Evolutionary conservation across 306 rosid species (phyloP).

Genomic region (Sechiopsis laciniata): DNA sequence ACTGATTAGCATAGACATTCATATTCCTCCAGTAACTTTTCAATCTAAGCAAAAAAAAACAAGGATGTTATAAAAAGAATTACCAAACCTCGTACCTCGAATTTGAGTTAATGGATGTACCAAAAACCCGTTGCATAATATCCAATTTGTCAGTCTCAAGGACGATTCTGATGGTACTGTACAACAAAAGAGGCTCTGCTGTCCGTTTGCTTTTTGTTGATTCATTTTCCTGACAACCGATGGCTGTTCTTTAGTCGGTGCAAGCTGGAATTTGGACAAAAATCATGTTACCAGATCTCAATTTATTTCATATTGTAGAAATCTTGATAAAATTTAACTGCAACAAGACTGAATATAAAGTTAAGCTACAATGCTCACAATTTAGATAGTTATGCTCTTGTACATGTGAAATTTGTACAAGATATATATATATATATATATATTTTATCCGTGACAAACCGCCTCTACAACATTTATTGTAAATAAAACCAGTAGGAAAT

Average conservation of each 20-base stretch:
- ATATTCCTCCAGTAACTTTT: background rate
- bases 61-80: background rate
- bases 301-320: background rate
- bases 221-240: constrained; percentile 1
- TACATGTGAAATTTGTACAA: background rate
- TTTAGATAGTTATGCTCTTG: background rate
- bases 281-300: background rate
- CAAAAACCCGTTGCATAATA: background rate
- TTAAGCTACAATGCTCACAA: background rate
- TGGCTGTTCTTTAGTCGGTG: constrained; percentile 11
- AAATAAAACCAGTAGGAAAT: too few relatives aligned
- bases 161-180: constrained; percentile 13
- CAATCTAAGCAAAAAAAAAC: background rate
- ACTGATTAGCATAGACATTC: background rate
- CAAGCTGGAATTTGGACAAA: constrained; percentile 19
- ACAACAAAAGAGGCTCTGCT: constrained; percentile 10
- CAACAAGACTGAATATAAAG: background rate
- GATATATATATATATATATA: too few relatives aligned
- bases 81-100: constrained; percentile 14
- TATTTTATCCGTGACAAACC: too few relatives aligned
- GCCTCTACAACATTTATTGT: too few relatives aligned
- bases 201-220: constrained; percentile 10
- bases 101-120: background rate
- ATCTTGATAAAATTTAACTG: background rate
- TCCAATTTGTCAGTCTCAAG: constrained; percentile 7